Evolutionary conservation across 2,329 filamentous ascomycete genomes (phyloP).

Genomic region (Exophiala alcalophila): DNA sequence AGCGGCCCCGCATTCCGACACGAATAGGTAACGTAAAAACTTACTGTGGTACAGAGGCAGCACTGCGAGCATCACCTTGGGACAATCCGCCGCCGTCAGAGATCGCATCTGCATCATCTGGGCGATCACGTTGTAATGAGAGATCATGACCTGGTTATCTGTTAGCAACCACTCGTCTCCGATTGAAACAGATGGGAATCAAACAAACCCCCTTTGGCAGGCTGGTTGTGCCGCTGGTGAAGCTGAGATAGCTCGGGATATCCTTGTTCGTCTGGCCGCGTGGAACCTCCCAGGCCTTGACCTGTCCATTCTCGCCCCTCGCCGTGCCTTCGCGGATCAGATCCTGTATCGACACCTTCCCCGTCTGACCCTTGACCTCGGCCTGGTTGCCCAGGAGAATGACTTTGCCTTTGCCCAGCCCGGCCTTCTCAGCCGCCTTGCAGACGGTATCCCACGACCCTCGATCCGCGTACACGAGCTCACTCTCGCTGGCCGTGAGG

Average conservation of each 20-base stretch:
- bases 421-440: conserved; percentile 52
- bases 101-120: conserved; percentile 15
- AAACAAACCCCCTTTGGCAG: conserved; percentile 75
- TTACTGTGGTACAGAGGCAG: conserved; percentile 18
- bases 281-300: conserved; percentile 48
- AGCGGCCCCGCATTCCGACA: not conserved
- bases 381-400: conserved; percentile 56
- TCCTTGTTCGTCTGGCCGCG: conserved; percentile 52
- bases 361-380: conserved; percentile 42
- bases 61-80: conserved; percentile 11
- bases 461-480: conserved; percentile 56
- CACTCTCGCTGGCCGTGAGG: conserved; percentile 54
- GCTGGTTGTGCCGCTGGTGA: conserved; percentile 71
- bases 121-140: conserved; percentile 21
- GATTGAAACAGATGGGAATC: conserved; percentile 26
- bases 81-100: conserved; percentile 6
- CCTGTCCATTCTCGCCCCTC: conserved; percentile 43
- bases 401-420: conserved; percentile 50
- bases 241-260: conserved; percentile 58
- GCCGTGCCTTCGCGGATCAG: conserved; percentile 33
- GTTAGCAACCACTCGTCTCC: not conserved
- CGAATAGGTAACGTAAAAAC: not conserved
- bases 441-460: conserved; percentile 54
- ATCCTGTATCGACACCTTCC: conserved; percentile 33
- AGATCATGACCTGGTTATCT: conserved; percentile 35